Base-by-base conservation (phyloP, 2,329 filamentous ascomycete species). In the Orbilia oligospora region DNA sequence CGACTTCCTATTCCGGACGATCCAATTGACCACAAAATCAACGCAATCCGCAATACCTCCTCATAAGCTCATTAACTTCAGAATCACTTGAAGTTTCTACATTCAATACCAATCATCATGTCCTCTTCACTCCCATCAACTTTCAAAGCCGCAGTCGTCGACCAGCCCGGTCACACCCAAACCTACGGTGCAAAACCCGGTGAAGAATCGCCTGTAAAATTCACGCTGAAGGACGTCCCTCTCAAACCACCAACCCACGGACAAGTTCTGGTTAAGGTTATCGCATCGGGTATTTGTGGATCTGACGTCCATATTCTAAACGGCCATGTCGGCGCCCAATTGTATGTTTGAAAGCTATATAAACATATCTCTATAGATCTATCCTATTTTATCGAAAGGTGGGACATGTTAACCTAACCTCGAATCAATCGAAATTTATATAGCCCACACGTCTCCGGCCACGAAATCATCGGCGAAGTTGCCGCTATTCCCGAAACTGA, bases 401-500 rank as follows among this genome's bases (percentile, higher is more conserved):
- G n/a, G n/a, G n/a, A n/a, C n/a, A n/a, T n/a, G n/a, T n/a, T 73
- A 58, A 49, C 18, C 6, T 18, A 5, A 12, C 5, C n/a, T 49
- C 44, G 24, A 30, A 27, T 10, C n/a, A n/a, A n/a, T n/a, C n/a
- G n/a, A n/a, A n/a, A n/a, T n/a, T n/a, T 2, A 27, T 38, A 8
- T 53, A 79, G 76, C 81, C 91, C 91, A 0, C 87, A 89, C 5
- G 84, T 90, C 1, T 90, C 91, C 0, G 92, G 92, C 22, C 92
- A 94, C 84, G 92, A 94, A 83, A 85, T 91, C 38, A 88, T 94
- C 69, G 91, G 92, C 10, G 88, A 89, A 12, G 86, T 94, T 2
- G 90, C 89, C 16, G 88, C 88, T 5, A 83, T 92, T 0, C 89
- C 90, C 5, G 85, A 87, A 0, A 85, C 83, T 1, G 90, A 91